A percentile compares a stretch with the other conserved stretches of the same genome.
Evolutionary conservation across 371 early-diverging fungal species (phyloP).

Genomic region (Syncephalastrum racemosum): DNA sequence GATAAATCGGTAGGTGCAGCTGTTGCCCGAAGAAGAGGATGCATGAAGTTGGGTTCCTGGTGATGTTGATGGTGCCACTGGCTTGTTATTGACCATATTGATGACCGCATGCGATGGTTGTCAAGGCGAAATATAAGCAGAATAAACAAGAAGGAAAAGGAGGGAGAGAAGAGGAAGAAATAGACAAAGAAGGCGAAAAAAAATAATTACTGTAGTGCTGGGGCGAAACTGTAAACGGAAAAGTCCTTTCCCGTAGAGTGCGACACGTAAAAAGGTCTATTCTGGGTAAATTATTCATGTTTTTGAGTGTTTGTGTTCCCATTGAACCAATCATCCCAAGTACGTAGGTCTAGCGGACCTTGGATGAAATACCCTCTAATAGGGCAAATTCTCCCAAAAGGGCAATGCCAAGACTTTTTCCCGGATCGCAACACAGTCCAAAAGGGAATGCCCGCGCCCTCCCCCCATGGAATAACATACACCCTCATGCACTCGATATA

Average conservation of each 20-base stretch:
- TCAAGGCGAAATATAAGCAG: no score
- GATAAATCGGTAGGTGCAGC: constrained; percentile 47
- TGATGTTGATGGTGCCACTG: background rate
- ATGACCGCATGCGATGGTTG: background rate
- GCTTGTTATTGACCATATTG: constrained; percentile 4
- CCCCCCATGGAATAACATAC: constrained; percentile 1
- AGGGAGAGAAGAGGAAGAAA: background rate
- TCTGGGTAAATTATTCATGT: constrained; percentile 15
- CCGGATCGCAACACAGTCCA: constrained; percentile 9
- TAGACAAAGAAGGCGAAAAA: constrained; percentile 7
- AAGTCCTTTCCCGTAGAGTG: constrained; percentile 16
- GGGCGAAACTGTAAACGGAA: constrained; percentile 11
- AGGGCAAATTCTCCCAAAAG: constrained; percentile 28
- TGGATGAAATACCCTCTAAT: constrained; percentile 14
- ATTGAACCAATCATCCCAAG: background rate
- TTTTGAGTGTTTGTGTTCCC: background rate
- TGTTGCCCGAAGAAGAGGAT: constrained; percentile 2
- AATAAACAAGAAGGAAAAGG: background rate
- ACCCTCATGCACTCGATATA: no score
- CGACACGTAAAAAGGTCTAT: constrained; percentile 4
- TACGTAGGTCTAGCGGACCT: background rate
- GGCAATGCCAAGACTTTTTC: constrained; percentile 28
- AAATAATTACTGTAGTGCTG: constrained; percentile 5
- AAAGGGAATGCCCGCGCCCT: constrained; percentile 4
- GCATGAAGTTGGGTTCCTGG: background rate